Evolutionary conservation across 805 yeast genomes (phyloP), one percentile per base, ranked within the genome.

Genomic region (Middelhovenomyces tepae): DNA sequence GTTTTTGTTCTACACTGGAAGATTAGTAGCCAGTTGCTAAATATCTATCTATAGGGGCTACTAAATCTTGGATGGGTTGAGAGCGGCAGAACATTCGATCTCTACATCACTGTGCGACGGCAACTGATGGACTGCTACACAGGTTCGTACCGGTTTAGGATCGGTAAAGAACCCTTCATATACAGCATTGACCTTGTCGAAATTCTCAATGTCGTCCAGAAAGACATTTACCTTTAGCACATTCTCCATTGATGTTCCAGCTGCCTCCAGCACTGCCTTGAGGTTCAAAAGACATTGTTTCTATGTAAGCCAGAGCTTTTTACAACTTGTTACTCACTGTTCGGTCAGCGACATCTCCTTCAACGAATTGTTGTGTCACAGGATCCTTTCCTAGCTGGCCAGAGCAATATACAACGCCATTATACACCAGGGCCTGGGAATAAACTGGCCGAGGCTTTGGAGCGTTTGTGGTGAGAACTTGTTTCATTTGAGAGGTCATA

Each of bases 371-470:
- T 20, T 34, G 35, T 20, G 48, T 43, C 39, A 34, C 39, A 22
- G 48, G 48, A 33, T 44, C 48, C n/a, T 35, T 33, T 7, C 44
- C 47, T 15, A 35, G 73, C 60, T 84, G 94, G 36, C 94, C 94
- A 34, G 91, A 80, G 32, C 84, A 86, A 55, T 77, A 84, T 54
- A 84, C 60, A 56, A 82, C 31, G 42, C 58, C 65, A 57, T 81
- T 81, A 45, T 73, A 86, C 60, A 78, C 82, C 56, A 83, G 71
- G 30, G 94, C 94, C 57, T 84, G 95, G 11, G 94, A 82, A 55
- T 83, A 82, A 5, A 89, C 71, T 24, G 91, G 94, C 25, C 91
- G 93, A 40, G 94, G 89, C 37, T 89, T 83, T 46, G 95, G 94
- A 20, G 94, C 93, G 43, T 67, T 66, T 38, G 73, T 64, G 31